Evolutionary conservation across 225 moss, liverwort and hornwort genomes (phyloP).

Genomic region (Sphagnum tenellum): DNA sequence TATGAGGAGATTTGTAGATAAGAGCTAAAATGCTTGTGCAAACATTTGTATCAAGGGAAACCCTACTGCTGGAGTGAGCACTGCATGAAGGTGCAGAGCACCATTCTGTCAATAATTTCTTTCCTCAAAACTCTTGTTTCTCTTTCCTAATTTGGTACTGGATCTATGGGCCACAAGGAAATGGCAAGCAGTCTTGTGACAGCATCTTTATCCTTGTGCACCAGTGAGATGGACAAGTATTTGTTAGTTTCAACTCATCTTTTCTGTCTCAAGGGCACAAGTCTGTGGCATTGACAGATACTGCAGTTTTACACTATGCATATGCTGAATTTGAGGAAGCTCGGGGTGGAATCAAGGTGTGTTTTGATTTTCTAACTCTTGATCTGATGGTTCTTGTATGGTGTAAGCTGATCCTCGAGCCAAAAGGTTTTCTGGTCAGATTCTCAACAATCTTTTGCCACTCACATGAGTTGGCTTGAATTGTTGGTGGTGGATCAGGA

Average conservation of each 20-base stretch:
- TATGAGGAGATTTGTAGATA: neutral
- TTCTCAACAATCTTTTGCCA: neutral
- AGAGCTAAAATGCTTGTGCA: neutral
- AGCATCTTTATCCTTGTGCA: no score
- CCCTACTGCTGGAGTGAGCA: no score
- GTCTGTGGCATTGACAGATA: conserved; percentile 37
- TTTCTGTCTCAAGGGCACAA: neutral
- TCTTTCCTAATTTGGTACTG: neutral
- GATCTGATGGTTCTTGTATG: neutral
- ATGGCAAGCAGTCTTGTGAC: no score
- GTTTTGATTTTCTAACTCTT: conserved; percentile 4
- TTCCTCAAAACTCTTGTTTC: neutral
- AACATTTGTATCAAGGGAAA: neutral
- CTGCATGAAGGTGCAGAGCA: neutral
- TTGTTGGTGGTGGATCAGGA: conserved; percentile 40
- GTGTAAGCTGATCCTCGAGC: neutral
- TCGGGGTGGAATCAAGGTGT: conserved; percentile 75
- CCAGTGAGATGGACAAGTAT: no score
- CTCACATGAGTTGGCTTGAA: neutral
- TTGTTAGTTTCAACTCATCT: no score
- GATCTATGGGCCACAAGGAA: no score
- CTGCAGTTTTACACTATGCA: conserved; percentile 76
- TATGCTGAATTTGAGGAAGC: conserved; percentile 97
- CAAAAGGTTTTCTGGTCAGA: neutral
- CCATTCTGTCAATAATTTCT: neutral